phyloP scores from a whole-genome alignment of 176 grass and related monocot species.

The Oryza nivara region DNA sequence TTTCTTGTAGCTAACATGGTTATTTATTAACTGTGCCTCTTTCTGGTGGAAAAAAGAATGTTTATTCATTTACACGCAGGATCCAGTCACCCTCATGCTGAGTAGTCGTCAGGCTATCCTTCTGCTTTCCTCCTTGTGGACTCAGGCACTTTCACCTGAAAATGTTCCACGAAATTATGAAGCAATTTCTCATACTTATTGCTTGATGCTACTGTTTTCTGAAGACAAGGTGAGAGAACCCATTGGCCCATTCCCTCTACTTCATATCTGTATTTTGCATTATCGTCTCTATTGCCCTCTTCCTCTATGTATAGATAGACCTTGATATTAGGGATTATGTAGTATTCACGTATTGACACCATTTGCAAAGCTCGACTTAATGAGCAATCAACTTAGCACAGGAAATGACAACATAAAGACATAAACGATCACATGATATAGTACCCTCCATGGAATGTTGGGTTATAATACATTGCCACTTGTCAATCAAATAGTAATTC shows the following conservation, averaged over 20 bases:
- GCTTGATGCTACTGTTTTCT: slow-evolving; percentile 94
- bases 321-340: background rate
- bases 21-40: slow-evolving; percentile 24
- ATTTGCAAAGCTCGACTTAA: slow-evolving; percentile 16
- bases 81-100: slow-evolving; percentile 67
- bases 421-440: slow-evolving; percentile 5
- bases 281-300: background rate
- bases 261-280: background rate
- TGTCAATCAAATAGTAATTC: slow-evolving; percentile 8
- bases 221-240: slow-evolving; percentile 61
- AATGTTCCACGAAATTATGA: slow-evolving; percentile 85
- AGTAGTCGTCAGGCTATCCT: slow-evolving; percentile 72
- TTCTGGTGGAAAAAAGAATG: slow-evolving; percentile 21
- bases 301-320: background rate
- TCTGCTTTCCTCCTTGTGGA: slow-evolving; percentile 92
- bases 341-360: background rate
- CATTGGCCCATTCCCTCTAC: background rate
- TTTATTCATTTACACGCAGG: slow-evolving; percentile 56
- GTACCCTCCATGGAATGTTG: background rate
- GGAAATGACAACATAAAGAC: slow-evolving; percentile 21
- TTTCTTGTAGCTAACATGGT: slow-evolving; percentile 22
- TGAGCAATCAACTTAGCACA: background rate
- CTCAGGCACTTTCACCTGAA: slow-evolving; percentile 73
- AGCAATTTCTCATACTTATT: slow-evolving; percentile 93
- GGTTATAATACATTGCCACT: slow-evolving; percentile 7